A percentile compares a stretch with the other conserved stretches of the same genome.
phyloP scores from a whole-genome alignment of 805 yeast genomes.

The Metschnikowia picachoensis region DNA sequence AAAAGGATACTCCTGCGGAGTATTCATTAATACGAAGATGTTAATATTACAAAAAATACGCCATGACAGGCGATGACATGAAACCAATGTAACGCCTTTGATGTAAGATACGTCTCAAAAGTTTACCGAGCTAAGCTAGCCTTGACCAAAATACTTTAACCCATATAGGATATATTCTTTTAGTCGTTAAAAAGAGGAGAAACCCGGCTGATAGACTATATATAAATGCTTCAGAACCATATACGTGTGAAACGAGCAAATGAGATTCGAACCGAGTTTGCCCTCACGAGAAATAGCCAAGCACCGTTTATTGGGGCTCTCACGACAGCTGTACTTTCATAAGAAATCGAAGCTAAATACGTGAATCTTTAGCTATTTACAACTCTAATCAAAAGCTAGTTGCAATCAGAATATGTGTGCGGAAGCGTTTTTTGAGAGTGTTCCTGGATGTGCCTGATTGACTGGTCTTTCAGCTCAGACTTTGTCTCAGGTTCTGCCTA shows the following conservation, averaged over 20 bases:
- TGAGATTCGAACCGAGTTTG: slow-evolving; percentile 18
- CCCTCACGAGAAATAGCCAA: slow-evolving; percentile 4
- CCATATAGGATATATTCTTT: neutral
- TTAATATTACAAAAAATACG: no score
- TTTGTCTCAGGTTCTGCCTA: neutral
- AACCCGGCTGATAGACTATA: slow-evolving; percentile 17
- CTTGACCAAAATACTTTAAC: neutral
- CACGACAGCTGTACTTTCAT: neutral
- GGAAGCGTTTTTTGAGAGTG: neutral
- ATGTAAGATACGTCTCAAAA: no score
- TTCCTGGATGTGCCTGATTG: neutral
- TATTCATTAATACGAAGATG: no score
- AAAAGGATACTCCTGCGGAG: no score
- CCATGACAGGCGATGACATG: neutral
- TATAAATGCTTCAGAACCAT: slow-evolving; percentile 19
- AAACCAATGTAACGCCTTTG: no score
- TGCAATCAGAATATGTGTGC: neutral
- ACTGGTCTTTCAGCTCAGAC: neutral
- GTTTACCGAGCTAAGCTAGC: no score
- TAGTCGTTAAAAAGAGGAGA: slow-evolving; percentile 1
- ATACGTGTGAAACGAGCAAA: slow-evolving; percentile 10
- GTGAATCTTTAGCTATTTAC: slow-evolving; percentile 8
- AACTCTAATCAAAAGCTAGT: neutral
- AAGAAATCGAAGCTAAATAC: neutral
- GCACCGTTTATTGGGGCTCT: neutral